A percentile compares a stretch with the other conserved stretches of the same genome.
Conservation (phyloP, 768 basidiomycete genomes). For the Xanthoconium stramineum region DNA sequence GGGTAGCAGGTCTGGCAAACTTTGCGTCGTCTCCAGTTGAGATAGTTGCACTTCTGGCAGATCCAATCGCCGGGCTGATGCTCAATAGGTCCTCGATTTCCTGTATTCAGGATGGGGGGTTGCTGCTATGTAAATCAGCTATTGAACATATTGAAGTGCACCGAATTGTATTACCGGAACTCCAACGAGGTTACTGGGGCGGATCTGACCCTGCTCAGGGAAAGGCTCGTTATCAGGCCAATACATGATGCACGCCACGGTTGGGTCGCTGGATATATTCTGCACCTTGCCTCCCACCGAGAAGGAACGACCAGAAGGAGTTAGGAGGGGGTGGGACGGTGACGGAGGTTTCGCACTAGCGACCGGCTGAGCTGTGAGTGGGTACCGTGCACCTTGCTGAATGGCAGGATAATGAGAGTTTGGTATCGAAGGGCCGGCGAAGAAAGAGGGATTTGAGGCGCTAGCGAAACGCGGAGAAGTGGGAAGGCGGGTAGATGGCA, state of each 20-base stretch:
- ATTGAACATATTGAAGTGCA: not conserved
- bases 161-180: conserved; percentile 43
- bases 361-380: conserved; percentile 25
- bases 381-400: conserved; percentile 24
- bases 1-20: conserved; percentile 89
- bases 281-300: conserved; percentile 75
- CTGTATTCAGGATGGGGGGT: conserved; percentile 86
- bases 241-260: conserved; percentile 76
- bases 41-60: conserved; percentile 80
- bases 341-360: conserved; percentile 33
- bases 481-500: conserved; percentile 22
- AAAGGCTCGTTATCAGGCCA: conserved; percentile 90
- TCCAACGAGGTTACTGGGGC: conserved; percentile 54
- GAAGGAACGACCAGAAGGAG: conserved; percentile 78
- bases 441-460: conserved; percentile 13
- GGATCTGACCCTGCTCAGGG: conserved; percentile 76
- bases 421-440: conserved; percentile 23
- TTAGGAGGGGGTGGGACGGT: conserved; percentile 69
- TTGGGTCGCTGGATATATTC: conserved; percentile 72
- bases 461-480: conserved; percentile 26
- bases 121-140: conserved; percentile 42
- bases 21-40: conserved; percentile 85
- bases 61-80: conserved; percentile 85
- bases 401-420: conserved; percentile 29
- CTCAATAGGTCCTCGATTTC: conserved; percentile 84